Evolutionary conservation across 805 yeast species (phyloP).

Genomic region (Wickerhamiella azymoides): DNA sequence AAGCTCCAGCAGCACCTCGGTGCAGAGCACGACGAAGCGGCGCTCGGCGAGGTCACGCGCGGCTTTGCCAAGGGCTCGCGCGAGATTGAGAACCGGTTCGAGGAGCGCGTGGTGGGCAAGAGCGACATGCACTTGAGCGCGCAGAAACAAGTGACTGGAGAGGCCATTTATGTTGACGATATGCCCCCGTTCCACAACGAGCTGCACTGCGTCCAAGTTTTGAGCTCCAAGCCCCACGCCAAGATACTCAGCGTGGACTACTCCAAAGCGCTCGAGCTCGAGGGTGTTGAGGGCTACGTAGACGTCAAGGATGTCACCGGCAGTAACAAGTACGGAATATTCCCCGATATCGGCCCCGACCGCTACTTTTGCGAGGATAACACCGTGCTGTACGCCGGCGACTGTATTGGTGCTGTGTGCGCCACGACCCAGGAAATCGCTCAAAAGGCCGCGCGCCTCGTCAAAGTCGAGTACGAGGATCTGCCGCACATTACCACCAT

Average conservation of each 20-base stretch:
- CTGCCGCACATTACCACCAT: slow-evolving; percentile 28
- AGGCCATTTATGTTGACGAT: slow-evolving; percentile 34
- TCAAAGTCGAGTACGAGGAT: slow-evolving; percentile 32
- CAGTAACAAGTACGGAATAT: slow-evolving; percentile 30
- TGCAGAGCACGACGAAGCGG: slow-evolving; percentile 20
- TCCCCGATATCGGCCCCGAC: slow-evolving; percentile 30
- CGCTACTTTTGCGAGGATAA: slow-evolving; percentile 31
- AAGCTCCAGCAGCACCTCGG: slow-evolving; percentile 18
- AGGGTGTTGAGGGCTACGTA: slow-evolving; percentile 32
- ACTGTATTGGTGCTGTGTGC: slow-evolving; percentile 31
- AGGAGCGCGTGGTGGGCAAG: slow-evolving; percentile 29
- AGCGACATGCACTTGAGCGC: slow-evolving; percentile 34
- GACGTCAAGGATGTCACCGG: slow-evolving; percentile 30
- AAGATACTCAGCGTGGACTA: slow-evolving; percentile 30
- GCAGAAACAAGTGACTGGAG: slow-evolving; percentile 35
- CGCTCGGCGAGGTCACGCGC: slow-evolving; percentile 28
- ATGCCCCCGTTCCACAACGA: slow-evolving; percentile 32
- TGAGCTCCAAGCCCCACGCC: slow-evolving; percentile 33
- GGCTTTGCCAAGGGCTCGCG: slow-evolving; percentile 26
- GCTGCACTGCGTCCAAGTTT: slow-evolving; percentile 32
- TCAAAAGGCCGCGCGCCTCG: slow-evolving; percentile 30
- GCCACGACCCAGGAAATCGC: slow-evolving; percentile 31
- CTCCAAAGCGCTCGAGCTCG: slow-evolving; percentile 27
- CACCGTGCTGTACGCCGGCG: slow-evolving; percentile 31
- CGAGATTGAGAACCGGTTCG: slow-evolving; percentile 29